A percentile compares a stretch with the other conserved stretches of the same genome.
Evolutionary conservation across 495 filamentous ascomycete genomes (phyloP).

Genomic region (Lindgomyces ingoldianus): DNA sequence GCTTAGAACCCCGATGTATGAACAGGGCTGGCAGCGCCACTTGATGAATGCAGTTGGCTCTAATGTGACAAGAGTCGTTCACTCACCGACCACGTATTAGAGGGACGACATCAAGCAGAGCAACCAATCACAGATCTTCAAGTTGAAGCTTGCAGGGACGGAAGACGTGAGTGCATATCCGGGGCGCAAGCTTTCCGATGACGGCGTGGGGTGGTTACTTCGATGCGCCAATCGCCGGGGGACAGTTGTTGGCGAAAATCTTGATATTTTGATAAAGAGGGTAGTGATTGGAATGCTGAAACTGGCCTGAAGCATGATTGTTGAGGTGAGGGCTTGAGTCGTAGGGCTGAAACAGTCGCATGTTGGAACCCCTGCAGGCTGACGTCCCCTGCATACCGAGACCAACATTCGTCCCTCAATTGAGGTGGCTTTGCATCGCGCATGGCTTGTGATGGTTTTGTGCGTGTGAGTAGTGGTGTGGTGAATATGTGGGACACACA

Average conservation of each 20-base stretch:
- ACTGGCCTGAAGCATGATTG: slow-evolving; percentile 3
- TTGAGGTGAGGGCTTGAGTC: neutral
- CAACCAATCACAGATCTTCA: neutral
- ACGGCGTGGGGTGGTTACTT: neutral
- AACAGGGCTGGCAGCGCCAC: neutral
- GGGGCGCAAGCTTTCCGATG: slow-evolving; percentile 1
- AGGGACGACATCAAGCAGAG: neutral
- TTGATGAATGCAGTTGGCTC: neutral
- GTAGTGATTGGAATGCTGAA: neutral
- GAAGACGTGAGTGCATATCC: slow-evolving; percentile 1
- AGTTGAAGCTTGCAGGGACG: neutral
- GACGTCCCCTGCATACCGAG: too few relatives aligned
- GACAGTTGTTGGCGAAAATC: neutral
- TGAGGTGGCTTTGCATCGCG: neutral
- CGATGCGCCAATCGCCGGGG: neutral
- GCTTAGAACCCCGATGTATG: too few relatives aligned
- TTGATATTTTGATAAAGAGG: neutral
- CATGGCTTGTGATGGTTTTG: too few relatives aligned
- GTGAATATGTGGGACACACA: too few relatives aligned
- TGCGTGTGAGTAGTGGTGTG: too few relatives aligned
- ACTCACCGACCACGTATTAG: too few relatives aligned
- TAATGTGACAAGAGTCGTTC: neutral
- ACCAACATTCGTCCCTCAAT: too few relatives aligned
- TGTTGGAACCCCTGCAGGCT: neutral
- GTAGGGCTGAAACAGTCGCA: slow-evolving; percentile 16